These are phyloP conservation scores for Grigorovia jiainica DNA, from an alignment of 805 yeast genomes.

Conservation along the genomic window DNA sequence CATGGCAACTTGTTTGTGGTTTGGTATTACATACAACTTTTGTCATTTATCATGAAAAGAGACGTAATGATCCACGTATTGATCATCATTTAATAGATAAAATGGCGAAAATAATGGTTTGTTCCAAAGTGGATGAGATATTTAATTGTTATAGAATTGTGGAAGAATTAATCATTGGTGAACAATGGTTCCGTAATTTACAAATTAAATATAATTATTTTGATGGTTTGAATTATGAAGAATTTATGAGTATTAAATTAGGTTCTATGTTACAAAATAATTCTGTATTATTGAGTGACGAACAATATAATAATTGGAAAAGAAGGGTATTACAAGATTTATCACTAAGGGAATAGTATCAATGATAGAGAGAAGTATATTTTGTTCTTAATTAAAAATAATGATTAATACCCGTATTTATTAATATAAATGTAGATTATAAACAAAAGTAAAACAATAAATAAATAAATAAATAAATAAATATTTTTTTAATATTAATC, in stretches of 20 bases:
- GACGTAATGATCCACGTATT: constrained; percentile 40
- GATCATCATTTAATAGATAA: constrained; percentile 40
- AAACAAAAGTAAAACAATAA: too few relatives aligned
- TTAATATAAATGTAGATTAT: too few relatives aligned
- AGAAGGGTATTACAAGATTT: constrained; percentile 22
- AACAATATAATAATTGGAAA: constrained; percentile 29
- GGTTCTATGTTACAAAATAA: constrained; percentile 32
- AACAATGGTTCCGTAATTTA: constrained; percentile 53
- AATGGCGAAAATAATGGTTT: constrained; percentile 46
- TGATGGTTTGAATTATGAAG: constrained; percentile 22
- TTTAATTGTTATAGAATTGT: constrained; percentile 45
- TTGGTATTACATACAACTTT: constrained; percentile 49
- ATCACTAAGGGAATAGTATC: constrained; percentile 12
- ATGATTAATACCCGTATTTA: too few relatives aligned
- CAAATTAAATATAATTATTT: constrained; percentile 35
- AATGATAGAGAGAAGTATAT: too few relatives aligned
- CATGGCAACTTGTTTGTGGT: constrained; percentile 66
- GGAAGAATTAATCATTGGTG: constrained; percentile 43
- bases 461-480: too few relatives aligned
- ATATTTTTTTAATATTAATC: too few relatives aligned
- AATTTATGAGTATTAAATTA: constrained; percentile 15
- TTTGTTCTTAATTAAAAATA: too few relatives aligned
- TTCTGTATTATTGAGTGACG: constrained; percentile 24
- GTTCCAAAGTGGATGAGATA: constrained; percentile 38
- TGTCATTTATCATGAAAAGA: constrained; percentile 40